Evolutionary conservation across 805 yeast genomes (phyloP), one percentile per base, ranked within the genome.

Genomic region (Danielia oregonensis): DNA sequence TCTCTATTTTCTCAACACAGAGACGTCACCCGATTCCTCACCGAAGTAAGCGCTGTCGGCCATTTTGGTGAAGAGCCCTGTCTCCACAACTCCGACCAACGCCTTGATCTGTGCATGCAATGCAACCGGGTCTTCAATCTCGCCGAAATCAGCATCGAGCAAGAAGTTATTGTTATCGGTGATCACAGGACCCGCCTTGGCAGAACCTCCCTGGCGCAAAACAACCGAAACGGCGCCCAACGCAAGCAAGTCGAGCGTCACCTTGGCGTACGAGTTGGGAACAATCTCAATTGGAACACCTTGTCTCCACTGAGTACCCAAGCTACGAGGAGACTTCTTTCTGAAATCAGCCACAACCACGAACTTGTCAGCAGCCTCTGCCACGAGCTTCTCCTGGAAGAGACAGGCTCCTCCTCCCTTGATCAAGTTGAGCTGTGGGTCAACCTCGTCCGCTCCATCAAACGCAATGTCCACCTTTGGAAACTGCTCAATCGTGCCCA

Each of bases 401-500:
- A 88, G 70, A 61, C 99, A 93, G 2, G 97, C 99, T 26, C 99
- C 99, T 31, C 99, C 99, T 47, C 99, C 99, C 64, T 93, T 93
- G 58, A 93, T 93, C 51, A 89, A 79, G 55, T 88, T 86, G 49
- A 93, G 70, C 14, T 71, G 55, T 4, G 76, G 55, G 60, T 91
- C 98, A 38, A 89, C 89, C 62, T 93, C 98, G 61, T 93, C 99
- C 2, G 98, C 97, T 29, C 99, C 99, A 60, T 93, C 99, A 57
- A 93, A 93, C 2, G 96, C 96, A 49, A 93, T 78, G 57, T 93
- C 98, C 29, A 93, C 66, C 17, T 72, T 72, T 2, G 95, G 86
- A 43, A 66, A 80, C 65, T 87, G 89, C 52, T 91, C 97, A 40
- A 91, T 76, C 7, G 84, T 70, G 2, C 95, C 95, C 44, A 89